These are phyloP conservation scores for Albophoma yamanashiensis DNA, from an alignment of 2,329 filamentous ascomycete species.

Conservation along the genomic window DNA sequence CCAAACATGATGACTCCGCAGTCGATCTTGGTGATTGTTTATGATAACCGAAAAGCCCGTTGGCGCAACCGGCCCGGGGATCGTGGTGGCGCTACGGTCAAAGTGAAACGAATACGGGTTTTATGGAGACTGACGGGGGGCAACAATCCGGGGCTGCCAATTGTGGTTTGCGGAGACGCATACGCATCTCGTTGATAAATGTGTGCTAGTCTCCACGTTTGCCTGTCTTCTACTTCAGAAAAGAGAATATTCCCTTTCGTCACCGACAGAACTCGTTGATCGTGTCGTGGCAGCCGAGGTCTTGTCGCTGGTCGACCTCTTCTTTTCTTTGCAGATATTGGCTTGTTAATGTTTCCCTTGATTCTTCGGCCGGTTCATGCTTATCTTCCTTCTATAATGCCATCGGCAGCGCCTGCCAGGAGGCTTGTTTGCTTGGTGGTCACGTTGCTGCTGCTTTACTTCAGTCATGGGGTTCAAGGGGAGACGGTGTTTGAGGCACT, in stretches of 20 bases:
- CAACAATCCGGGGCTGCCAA: not conserved
- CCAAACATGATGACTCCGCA: not conserved
- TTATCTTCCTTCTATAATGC: not conserved
- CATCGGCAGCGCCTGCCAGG: not conserved
- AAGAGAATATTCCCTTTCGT: not conserved
- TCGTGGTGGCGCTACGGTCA: not conserved
- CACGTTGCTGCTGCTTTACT: not conserved
- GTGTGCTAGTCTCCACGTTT: not conserved
- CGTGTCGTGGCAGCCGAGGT: not conserved
- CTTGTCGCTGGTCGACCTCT: not conserved
- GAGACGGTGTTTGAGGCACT: not conserved
- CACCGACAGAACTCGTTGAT: not conserved
- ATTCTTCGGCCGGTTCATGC: not conserved
- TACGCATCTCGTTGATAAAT: not conserved
- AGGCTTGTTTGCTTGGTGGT: not conserved
- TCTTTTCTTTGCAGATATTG: not conserved
- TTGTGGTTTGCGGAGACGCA: not conserved
- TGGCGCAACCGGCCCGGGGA: not conserved
- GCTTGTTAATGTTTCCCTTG: not conserved
- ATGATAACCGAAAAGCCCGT: not conserved
- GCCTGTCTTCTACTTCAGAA: not conserved
- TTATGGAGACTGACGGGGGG: not conserved
- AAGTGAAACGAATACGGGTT: not conserved
- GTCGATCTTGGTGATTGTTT: not conserved
- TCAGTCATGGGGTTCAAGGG: not conserved